phyloP scores from a whole-genome alignment of 345 rosid species.

The Citrus trifoliata region DNA sequence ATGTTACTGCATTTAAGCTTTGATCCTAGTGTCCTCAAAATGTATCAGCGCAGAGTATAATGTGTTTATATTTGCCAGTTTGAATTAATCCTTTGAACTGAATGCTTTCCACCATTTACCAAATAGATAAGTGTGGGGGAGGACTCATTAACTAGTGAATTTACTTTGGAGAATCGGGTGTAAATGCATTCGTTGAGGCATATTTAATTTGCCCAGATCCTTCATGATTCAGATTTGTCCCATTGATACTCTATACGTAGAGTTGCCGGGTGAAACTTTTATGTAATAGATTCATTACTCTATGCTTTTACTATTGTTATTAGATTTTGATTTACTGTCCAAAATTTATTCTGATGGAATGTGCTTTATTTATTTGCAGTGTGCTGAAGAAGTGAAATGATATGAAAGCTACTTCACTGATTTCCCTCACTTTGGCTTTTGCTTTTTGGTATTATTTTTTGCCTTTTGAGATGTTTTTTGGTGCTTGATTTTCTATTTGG shows the following conservation, averaged over 20 bases:
- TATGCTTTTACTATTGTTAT: background rate
- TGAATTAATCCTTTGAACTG: background rate
- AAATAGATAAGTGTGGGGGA: background rate
- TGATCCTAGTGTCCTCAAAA: background rate
- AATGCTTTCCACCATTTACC: background rate
- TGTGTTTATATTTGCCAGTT: background rate
- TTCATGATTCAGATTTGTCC: background rate
- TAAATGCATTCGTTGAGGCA: background rate
- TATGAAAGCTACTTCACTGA: background rate
- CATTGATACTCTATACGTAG: background rate
- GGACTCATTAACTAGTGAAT: too few species aligned
- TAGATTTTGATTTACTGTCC: background rate
- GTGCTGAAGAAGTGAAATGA: slow-evolving; percentile 61
- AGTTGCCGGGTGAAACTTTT: background rate
- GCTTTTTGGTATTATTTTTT: slow-evolving; percentile 10
- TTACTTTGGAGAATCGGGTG: too few species aligned
- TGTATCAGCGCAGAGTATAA: background rate
- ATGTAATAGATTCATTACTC: background rate
- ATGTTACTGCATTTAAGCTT: background rate
- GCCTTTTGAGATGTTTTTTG: slow-evolving; percentile 13
- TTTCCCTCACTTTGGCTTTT: slow-evolving; percentile 11
- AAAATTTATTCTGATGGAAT: slow-evolving; percentile 6
- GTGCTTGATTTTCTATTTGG: slow-evolving; percentile 22
- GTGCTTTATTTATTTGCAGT: slow-evolving; percentile 33
- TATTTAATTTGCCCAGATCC: background rate